Evolutionary conservation across 257 asterid species (phyloP).

Genomic region (Forsythia suspensa): DNA sequence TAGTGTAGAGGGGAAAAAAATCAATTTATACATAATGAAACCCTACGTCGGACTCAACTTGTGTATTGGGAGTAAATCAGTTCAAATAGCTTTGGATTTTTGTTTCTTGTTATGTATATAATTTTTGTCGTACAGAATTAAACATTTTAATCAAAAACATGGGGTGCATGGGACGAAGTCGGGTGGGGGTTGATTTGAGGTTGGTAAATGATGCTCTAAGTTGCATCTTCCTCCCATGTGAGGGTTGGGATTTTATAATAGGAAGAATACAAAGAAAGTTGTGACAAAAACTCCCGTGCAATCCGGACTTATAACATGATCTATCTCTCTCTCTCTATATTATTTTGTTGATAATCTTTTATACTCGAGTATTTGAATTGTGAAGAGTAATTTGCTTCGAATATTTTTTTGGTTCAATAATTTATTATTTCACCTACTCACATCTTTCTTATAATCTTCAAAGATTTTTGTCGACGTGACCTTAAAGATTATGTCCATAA

Average conservation of each 20-base stretch:
- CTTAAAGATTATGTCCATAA: not conserved
- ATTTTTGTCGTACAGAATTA: no score
- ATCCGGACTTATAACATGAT: not conserved
- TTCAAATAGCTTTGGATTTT: not conserved
- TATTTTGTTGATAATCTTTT: not conserved
- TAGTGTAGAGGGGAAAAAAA: no score
- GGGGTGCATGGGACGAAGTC: not conserved
- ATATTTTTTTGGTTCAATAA: not conserved
- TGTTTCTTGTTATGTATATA: not conserved
- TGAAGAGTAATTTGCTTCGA: not conserved
- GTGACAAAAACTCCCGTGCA: conserved; percentile 7
- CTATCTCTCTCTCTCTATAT: not conserved
- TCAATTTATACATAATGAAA: no score
- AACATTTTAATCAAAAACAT: no score
- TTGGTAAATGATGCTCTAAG: conserved; percentile 5
- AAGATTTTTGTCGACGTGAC: not conserved
- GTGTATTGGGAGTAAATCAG: no score
- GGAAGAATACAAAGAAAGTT: not conserved
- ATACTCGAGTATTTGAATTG: not conserved
- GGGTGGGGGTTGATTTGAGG: not conserved
- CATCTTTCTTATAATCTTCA: not conserved
- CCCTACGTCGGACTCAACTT: no score
- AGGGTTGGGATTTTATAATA: conserved; percentile 5
- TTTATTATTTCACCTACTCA: not conserved
- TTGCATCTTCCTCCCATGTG: conserved; percentile 15